Base-by-base conservation (phyloP, 2,329 filamentous ascomycete species). In the Alternaria novae-zelandiae region DNA sequence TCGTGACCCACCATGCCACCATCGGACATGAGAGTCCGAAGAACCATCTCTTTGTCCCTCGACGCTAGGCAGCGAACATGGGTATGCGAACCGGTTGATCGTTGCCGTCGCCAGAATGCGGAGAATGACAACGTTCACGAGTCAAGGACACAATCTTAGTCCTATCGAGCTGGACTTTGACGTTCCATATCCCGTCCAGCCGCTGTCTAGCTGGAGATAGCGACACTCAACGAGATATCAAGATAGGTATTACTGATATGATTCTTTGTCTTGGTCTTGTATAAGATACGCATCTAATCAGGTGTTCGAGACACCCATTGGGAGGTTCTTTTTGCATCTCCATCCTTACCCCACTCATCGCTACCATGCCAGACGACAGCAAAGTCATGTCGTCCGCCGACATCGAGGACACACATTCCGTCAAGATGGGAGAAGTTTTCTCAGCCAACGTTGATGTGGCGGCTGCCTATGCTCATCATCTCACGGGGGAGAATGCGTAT, bases 401-500 rank as follows among this genome's bases (percentile, higher is more conserved):
- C 32, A 3, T 53, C 4, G 59, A 63, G 23, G 60, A 58, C 13
- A 56, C 56, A 9, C 56, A 62, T 17, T 58, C 51, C 8, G 20
- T 59, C 44, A 63, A 58, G 49, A 54, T 63, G 10, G 60, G 56
- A 21, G 53, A 64, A 54, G 56, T 60, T 25, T 9, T 30, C 20
- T 57, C 61, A n/a, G 45, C 55, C 12, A 43, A 60, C 11, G 63
- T 70, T 59, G 69, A 50, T 49, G 66, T 79, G 54, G 75, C 75
- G 10, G 74, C 75, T 20, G 61, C 65, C 2, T 79, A 78, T 43
- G 70, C 73, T 4, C 58, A 75, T 51, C 59, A 70, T 26, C 70
- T 77, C 28, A 47, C 61, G 25, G 67, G 73, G 20, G 71, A 74
- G 44, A 68, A 78, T 57, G 67, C 72, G 1, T 80, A 79, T 56